Percentiles rank a stretch among this genome's conserved stretches.
These are phyloP conservation scores for Zygosaccharomyces siamensis DNA, from an alignment of 805 yeast species.

Conservation along the genomic window DNA sequence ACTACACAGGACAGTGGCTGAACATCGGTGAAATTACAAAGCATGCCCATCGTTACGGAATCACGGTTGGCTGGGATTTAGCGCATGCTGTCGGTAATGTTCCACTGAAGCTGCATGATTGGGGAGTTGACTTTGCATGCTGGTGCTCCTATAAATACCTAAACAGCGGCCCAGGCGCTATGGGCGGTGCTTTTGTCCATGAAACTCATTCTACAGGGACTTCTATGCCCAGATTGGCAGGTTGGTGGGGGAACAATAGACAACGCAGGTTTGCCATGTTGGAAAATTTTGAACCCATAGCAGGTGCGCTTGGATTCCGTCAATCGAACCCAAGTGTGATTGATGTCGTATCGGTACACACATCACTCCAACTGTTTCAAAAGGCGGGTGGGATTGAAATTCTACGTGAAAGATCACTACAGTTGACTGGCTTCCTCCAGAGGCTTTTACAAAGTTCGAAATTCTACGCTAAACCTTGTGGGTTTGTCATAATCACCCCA, in stretches of 20 bases:
- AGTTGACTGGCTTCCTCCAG: slow-evolving; percentile 55
- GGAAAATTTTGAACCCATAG: slow-evolving; percentile 70
- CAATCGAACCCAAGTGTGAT: slow-evolving; percentile 89
- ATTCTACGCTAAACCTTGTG: slow-evolving; percentile 36
- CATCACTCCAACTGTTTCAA: slow-evolving; percentile 58
- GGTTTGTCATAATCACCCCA: slow-evolving; percentile 60
- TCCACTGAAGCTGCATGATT: slow-evolving; percentile 68
- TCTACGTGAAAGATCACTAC: slow-evolving; percentile 52
- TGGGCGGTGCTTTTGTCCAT: slow-evolving; percentile 81
- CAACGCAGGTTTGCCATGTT: slow-evolving; percentile 71
- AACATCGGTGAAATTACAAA: slow-evolving; percentile 68
- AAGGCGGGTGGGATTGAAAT: slow-evolving; percentile 58
- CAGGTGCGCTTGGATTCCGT: slow-evolving; percentile 82
- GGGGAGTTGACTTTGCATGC: slow-evolving; percentile 90
- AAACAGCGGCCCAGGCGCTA: slow-evolving; percentile 91
- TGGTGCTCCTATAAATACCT: slow-evolving; percentile 93
- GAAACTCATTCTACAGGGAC: slow-evolving; percentile 38
- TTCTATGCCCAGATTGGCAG: slow-evolving; percentile 70
- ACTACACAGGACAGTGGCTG: slow-evolving; percentile 85
- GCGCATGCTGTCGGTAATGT: slow-evolving; percentile 95
- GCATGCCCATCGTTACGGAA: slow-evolving; percentile 47
- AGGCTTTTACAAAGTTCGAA: slow-evolving; percentile 42
- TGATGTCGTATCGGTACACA: slow-evolving; percentile 68
- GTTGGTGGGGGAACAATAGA: slow-evolving; percentile 95
- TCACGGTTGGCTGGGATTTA: slow-evolving; percentile 85